phyloP scores from a whole-genome alignment of 164 flowering plant genomes.

The Dillenia suffruticosa region DNA sequence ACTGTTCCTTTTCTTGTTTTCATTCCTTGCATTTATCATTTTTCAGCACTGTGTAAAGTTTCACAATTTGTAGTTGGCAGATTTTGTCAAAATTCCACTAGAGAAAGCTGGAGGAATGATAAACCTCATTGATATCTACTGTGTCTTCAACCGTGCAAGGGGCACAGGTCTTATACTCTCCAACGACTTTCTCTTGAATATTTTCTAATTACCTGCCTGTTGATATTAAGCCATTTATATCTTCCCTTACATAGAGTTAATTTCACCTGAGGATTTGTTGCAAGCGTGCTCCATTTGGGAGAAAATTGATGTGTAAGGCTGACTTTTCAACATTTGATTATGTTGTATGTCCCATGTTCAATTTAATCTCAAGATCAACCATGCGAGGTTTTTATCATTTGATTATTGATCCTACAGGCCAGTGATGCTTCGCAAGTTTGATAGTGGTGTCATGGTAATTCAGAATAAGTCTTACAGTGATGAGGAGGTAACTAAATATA shows the following conservation, averaged over 20 bases:
- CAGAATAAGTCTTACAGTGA: constrained; percentile 92
- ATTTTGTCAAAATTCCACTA: constrained; percentile 82
- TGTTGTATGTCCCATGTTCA: not conserved
- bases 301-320: constrained; percentile 89
- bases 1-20: no score
- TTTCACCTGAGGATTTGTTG: constrained; percentile 92
- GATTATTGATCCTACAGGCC: constrained; percentile 41
- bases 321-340: constrained; percentile 10
- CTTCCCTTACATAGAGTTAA: constrained; percentile 54
- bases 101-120: constrained; percentile 96
- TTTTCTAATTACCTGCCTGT: no score
- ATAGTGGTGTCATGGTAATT: constrained; percentile 97
- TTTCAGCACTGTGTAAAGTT: no score
- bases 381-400: not conserved
- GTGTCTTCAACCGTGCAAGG: constrained; percentile 95
- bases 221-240: not conserved
- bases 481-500: constrained; percentile 63
- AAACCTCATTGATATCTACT: constrained; percentile 81
- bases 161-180: constrained; percentile 66
- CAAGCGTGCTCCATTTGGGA: constrained; percentile 98
- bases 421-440: constrained; percentile 90
- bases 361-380: not conserved
- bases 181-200: no score
- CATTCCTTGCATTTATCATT: no score
- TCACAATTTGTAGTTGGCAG: constrained; percentile 64